These are phyloP conservation scores for Suillus fuscotomentosus DNA, from an alignment of 768 basidiomycete genomes.

Conservation along the genomic window DNA sequence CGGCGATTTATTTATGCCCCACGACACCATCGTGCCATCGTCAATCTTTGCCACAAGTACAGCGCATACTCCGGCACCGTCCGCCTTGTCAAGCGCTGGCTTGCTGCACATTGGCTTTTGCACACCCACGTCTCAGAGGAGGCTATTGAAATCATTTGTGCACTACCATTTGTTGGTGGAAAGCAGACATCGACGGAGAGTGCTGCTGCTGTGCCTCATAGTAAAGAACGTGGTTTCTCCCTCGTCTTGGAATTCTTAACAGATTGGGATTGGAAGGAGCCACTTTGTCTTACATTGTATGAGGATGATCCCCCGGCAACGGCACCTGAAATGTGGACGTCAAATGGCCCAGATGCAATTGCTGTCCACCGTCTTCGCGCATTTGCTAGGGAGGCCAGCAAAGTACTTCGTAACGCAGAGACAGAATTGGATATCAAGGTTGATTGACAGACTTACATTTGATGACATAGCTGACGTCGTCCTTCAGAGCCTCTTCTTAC, in stretches of 20 bases:
- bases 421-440: constrained; percentile 60
- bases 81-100: constrained; percentile 89
- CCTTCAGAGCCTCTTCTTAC: constrained; percentile 75
- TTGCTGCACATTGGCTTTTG: constrained; percentile 87
- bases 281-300: constrained; percentile 75
- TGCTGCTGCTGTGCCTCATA: constrained; percentile 55
- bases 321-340: constrained; percentile 61
- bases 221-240: constrained; percentile 81
- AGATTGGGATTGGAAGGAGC: constrained; percentile 82
- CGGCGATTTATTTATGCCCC: constrained; percentile 80
- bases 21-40: constrained; percentile 81
- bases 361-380: constrained; percentile 71
- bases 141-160: constrained; percentile 83
- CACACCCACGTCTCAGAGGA: constrained; percentile 71
- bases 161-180: constrained; percentile 68
- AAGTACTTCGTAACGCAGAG: constrained; percentile 52
- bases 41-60: constrained; percentile 75
- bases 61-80: constrained; percentile 82
- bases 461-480: neutral
- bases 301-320: constrained; percentile 15
- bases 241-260: constrained; percentile 68
- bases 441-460: constrained; percentile 10
- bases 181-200: constrained; percentile 31
- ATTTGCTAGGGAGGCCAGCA: constrained; percentile 75
- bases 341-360: constrained; percentile 59